Evolutionary conservation across 208 protist genomes (phyloP), one percentile per base, ranked within the genome.

Genomic region (Angomonas deanei): DNA sequence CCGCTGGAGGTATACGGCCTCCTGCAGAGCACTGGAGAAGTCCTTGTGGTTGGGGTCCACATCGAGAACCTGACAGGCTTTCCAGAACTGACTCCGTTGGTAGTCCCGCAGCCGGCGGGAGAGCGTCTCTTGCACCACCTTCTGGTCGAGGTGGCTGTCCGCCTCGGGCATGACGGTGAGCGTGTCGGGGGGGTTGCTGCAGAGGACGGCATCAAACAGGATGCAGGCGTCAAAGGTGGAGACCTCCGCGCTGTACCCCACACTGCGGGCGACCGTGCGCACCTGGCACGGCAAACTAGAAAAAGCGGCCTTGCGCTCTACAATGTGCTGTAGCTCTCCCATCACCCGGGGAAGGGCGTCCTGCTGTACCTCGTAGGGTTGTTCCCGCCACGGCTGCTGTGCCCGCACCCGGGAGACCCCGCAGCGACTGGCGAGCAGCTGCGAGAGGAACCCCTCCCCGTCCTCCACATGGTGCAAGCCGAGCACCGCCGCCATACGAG

Each of bases 381-480:
- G 56, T 61, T 95, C 89, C 2, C 80, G 67, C 86, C 89, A 95
- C 15, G 86, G 85, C 61, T 84, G 78, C 31, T 81, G 77, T 3
- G 89, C 86, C 62, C 78, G 64, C 34, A 80, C 69, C 5, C 76
- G 72, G 0, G 89, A 91, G 19, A 95, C 78, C 3, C 89, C 89
- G 52, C 86, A 92, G 32, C 77, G 74, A 61, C 80, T 86, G n/a
- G 86, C 89, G 24, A 95, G 71, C 6, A 95, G 74, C 65, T 90
- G 84, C 19, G 80, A 76, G 50, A 95, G 68, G n/a, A 78, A 74
- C 5, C 80, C 82, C 27, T 77, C 64, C 8, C 89, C 86, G 26
- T 91, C 84, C 62, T 92, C 86, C 28, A 82, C 82, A 73, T 88
- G 86, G 59, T 95, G 89, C 11, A 95, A 66, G 26, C 77, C 64